Base-by-base conservation (phyloP, 805 yeast species). In the Candida caryicola region DNA sequence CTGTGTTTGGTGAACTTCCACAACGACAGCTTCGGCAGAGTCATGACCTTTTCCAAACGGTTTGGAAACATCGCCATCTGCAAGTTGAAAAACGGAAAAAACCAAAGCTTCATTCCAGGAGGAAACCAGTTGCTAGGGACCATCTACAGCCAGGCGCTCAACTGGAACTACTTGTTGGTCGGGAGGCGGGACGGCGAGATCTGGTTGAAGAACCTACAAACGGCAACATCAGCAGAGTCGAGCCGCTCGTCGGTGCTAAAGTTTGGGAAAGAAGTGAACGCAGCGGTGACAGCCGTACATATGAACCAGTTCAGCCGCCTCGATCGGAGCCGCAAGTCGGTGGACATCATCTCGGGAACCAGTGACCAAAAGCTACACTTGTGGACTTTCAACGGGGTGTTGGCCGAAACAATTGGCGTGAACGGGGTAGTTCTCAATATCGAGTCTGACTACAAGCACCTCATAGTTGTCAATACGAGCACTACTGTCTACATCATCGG, bases 101-200 rank as follows among this genome's bases (percentile, higher is more conserved):
- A 55, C 43, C 73, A 65, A 43, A 55, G 65, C 17, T 66, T 54
- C 31, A 59, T 67, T 7, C 73, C 71, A 1, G 71, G 50, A 5
- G 46, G 66, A 1, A 52, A 49, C 40, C 39, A 36, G 23, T 27
- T 45, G 17, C 44, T 45, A 19, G 42, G 53, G 3, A 43, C 43
- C 4, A 46, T 51, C n/a, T 30, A 39, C 14, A 50, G 55, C 19
- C 52, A 41, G 39, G 51, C 50, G 15, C 41, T 64, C 6, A 61
- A 55, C 43, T 64, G 69, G 69, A 57, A 51, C 37, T 59, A 62
- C 40, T 44, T 64, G 21, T 49, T 60, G 2, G 50, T 58, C 28
- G 64, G 66, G 17, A 57, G 52, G 17, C 23, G 37, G 5, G 41
- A 46, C 4, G 72, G 70, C 6, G 59, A 51, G 5, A 33, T 68